These are phyloP conservation scores for Lecanosticta acicola DNA, from an alignment of 2,329 filamentous ascomycete genomes.

Conservation along the genomic window DNA sequence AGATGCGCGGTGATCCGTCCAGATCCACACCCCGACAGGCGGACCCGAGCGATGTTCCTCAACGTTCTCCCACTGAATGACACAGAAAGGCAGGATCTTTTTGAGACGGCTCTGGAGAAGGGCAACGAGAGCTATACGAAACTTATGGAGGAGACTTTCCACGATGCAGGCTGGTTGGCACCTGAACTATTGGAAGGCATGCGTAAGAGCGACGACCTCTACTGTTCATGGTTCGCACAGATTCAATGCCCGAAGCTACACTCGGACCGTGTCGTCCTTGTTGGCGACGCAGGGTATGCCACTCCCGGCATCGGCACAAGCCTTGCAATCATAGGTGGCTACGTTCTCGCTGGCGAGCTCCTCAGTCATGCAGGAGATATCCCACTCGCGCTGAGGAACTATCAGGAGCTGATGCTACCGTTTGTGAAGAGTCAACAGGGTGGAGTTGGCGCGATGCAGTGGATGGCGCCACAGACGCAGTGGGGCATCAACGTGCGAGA, in stretches of 20 bases:
- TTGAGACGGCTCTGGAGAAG: conserved; percentile 38
- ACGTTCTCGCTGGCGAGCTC: conserved; percentile 52
- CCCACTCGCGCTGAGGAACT: conserved; percentile 38
- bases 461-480: conserved; percentile 41
- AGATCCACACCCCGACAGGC: conserved; percentile 26
- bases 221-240: conserved; percentile 30
- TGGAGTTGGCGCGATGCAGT: conserved; percentile 29
- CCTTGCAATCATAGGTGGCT: conserved; percentile 40
- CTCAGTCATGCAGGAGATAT: conserved; percentile 23
- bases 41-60: conserved; percentile 35
- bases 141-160: conserved; percentile 23
- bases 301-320: conserved; percentile 36
- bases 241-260: conserved; percentile 30
- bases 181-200: conserved; percentile 17
- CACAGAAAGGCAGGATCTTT: conserved; percentile 28
- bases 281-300: conserved; percentile 40
- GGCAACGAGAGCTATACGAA: conserved; percentile 35
- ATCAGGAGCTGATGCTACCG: conserved; percentile 43
- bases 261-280: conserved; percentile 35
- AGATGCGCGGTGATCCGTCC: conserved; percentile 35
- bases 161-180: conserved; percentile 21
- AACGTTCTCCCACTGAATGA: conserved; percentile 31
- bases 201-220: conserved; percentile 22
- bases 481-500: conserved; percentile 46
- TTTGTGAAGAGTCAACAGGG: conserved; percentile 38